Evolutionary conservation across 2,329 filamentous ascomycete genomes (phyloP).

Genomic region (Colletotrichum viniferum): DNA sequence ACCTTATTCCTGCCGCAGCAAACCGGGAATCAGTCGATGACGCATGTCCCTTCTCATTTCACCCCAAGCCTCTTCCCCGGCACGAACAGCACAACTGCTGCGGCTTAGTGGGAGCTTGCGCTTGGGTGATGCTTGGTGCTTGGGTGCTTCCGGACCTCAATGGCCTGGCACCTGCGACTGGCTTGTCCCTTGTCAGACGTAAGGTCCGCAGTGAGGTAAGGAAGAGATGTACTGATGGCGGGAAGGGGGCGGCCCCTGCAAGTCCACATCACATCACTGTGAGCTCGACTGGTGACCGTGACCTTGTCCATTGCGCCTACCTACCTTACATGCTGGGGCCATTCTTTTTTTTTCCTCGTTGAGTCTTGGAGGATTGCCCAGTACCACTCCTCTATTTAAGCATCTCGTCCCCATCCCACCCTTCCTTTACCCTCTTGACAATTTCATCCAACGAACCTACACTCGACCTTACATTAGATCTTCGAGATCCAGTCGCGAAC

Average conservation of each 20-base stretch:
- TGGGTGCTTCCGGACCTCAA: constrained; percentile 10
- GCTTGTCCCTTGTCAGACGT: constrained; percentile 21
- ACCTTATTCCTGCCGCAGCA: constrained; percentile 19
- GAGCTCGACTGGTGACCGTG: constrained; percentile 13
- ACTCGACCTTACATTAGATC: neutral
- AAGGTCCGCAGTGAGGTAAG: neutral
- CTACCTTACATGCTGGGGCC: neutral
- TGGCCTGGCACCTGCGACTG: constrained; percentile 7
- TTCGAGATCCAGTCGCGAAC: constrained; percentile 1
- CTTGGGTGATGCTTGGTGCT: constrained; percentile 7
- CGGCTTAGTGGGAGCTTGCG: neutral
- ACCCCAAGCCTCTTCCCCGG: constrained; percentile 13
- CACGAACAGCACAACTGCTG: neutral
- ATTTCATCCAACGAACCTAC: constrained; percentile 8
- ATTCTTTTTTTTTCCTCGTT: neutral
- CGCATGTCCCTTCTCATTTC: constrained; percentile 16
- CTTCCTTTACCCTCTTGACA: neutral
- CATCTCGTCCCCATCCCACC: constrained; percentile 12
- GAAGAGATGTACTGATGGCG: neutral
- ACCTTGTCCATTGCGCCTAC: neutral
- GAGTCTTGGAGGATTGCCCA: neutral
- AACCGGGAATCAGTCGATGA: constrained; percentile 24
- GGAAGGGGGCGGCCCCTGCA: constrained; percentile 20
- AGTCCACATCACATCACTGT: constrained; percentile 23
- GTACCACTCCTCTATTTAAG: neutral